Base-by-base conservation (phyloP, 2,329 filamentous ascomycete genomes). In the Fusarium transvaalense region DNA sequence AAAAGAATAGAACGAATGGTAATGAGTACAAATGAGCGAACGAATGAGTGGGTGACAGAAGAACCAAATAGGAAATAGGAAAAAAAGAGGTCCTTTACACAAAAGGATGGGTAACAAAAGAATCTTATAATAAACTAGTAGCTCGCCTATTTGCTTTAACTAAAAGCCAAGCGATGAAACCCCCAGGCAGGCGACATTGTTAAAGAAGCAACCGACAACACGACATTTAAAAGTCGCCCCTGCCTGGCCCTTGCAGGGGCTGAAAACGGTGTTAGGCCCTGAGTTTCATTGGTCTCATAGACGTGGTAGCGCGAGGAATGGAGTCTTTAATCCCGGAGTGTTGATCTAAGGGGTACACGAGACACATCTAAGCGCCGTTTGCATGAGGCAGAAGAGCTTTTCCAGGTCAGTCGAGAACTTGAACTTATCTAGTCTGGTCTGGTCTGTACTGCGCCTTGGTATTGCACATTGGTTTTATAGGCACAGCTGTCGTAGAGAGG, bases 191-290 rank as follows among this genome's bases (percentile, higher is more conserved):
- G 39, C 41, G 56, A 51, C 45, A 43, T 48, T 55, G 57, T 43
- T 51, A 23, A 27, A 37, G 31, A 51, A 21, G 50, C 25, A 48
- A 27, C 31, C 54, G 45, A 58, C 53, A 39, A 52, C 34, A 52
- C 59, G 57, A 51, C 52, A 45, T 41, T 52, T 37, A 19, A 25
- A 61, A 47, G 21, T 45, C 45, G 2, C 23, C 51, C 65, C 65
- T 69, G 66, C 39, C 34, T 69, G 66, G 38, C 35, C 19, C 51
- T 66, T 57, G 51, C 41, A 69, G 47, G 43, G 41, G 48, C 41
- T 39, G n/a, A 35, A 39, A 46, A 46, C 17, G 8, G 21, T 58
- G 17, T 63, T 66, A 46, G 61, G 59, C 37, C 15, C 17, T 39
- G 32, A 10, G 34, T 43, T 34, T 60, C 17, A 70, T 70, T 69